Percentiles rank a stretch among this genome's conserved stretches.
phyloP scores from a whole-genome alignment of 768 basidiomycete genomes.

The Mycena haematopus region DNA sequence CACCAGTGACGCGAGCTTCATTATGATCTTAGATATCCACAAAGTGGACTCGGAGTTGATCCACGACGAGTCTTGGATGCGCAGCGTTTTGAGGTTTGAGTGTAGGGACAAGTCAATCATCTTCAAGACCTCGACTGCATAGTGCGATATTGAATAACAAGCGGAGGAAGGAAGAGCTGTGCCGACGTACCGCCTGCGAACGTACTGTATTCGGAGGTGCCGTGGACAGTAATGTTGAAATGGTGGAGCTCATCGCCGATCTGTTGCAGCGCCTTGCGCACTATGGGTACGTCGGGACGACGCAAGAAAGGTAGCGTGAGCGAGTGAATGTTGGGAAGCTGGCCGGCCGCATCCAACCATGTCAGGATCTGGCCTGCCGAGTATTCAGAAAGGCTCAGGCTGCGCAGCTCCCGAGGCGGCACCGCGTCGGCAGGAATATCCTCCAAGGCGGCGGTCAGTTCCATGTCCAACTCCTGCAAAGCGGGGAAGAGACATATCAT shows the following conservation, averaged over 20 bases:
- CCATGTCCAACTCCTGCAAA: neutral
- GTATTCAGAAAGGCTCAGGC: neutral
- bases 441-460: neutral
- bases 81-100: neutral
- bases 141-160: too few species aligned
- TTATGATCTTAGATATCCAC: neutral
- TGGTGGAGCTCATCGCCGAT: too few species aligned
- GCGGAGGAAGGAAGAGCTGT: too few species aligned
- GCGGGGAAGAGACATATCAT: neutral
- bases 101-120: too few species aligned
- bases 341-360: neutral
- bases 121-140: too few species aligned
- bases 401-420: neutral
- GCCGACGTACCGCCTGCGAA: too few species aligned
- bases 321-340: neutral
- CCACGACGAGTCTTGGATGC: neutral
- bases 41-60: neutral
- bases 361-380: neutral
- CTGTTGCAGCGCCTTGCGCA: too few species aligned
- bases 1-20: neutral
- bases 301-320: neutral
- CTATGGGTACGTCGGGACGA: too few species aligned
- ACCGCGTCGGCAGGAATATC: neutral
- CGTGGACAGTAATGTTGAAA: too few species aligned
- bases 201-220: too few species aligned